A percentile compares a stretch with the other conserved stretches of the same genome.
phyloP scores from a whole-genome alignment of 495 filamentous ascomycete genomes.

The Cudoniella acicularis region DNA sequence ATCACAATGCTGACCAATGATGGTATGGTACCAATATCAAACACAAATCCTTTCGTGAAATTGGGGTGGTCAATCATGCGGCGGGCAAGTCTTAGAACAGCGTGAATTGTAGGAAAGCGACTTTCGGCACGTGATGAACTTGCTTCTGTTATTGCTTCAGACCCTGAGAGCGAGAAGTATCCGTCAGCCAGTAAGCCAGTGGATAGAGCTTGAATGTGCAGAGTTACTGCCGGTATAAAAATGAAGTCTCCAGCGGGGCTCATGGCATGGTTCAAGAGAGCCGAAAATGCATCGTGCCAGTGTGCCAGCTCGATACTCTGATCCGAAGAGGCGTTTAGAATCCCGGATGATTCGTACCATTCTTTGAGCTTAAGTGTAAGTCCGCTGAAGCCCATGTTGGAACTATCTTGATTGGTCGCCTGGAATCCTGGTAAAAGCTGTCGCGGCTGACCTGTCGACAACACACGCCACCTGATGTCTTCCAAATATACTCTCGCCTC shows the following conservation, averaged over 20 bases:
- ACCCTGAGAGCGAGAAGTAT: conserved; percentile 1
- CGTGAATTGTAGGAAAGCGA: conserved; percentile 15
- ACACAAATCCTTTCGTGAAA: conserved; percentile 14
- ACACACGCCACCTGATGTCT: conserved; percentile 16
- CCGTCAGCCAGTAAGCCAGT: conserved; percentile 10
- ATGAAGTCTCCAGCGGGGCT: conserved; percentile 8
- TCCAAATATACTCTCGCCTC: conserved; percentile 22
- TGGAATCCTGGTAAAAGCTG: background rate
- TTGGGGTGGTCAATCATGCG: conserved; percentile 9
- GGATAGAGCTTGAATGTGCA: conserved; percentile 18
- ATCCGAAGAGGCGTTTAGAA: background rate
- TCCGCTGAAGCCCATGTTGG: background rate
- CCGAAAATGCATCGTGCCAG: conserved; percentile 21
- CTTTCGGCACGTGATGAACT: background rate
- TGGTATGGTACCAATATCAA: conserved; percentile 17
- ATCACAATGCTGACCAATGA: conserved; percentile 4
- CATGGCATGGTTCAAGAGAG: conserved; percentile 13
- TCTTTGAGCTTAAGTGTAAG: background rate
- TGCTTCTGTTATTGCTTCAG: background rate
- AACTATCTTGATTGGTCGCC: background rate
- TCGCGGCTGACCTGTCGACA: conserved; percentile 1
- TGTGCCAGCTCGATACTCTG: conserved; percentile 7
- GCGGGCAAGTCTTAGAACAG: conserved; percentile 11
- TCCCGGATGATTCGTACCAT: conserved; percentile 7
- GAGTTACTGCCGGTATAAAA: conserved; percentile 14